Conservation (phyloP, 2,329 filamentous ascomycete genomes). For the Colletotrichum liriopes region DNA sequence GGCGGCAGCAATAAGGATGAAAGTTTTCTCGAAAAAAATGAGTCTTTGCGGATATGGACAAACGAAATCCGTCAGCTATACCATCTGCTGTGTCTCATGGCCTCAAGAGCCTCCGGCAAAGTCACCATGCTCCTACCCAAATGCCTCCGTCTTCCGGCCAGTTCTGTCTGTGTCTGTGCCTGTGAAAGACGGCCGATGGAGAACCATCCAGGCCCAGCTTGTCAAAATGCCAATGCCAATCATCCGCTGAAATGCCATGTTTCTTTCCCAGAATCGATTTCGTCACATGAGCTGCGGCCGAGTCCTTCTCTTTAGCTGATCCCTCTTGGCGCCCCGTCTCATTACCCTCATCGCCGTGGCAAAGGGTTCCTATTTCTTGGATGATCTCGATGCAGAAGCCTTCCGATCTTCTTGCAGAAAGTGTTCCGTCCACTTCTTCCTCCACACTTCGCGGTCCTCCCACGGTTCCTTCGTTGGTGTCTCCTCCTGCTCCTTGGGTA, state of each 20-base stretch:
- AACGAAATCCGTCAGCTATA: conserved; percentile 24
- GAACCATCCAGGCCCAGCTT: conserved; percentile 15
- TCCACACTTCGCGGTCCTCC: conserved; percentile 42
- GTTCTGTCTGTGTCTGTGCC: background rate
- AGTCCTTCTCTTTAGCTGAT: background rate
- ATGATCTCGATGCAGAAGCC: conserved; percentile 28
- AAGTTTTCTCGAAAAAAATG: background rate
- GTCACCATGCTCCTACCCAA: conserved; percentile 19
- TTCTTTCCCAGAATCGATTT: conserved; percentile 9
- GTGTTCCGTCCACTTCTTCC: conserved; percentile 40
- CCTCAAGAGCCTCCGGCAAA: conserved; percentile 4
- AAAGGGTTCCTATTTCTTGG: conserved; percentile 27
- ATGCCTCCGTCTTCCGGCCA: conserved; percentile 9
- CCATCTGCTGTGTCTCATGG: conserved; percentile 17
- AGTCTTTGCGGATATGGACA: conserved; percentile 12
- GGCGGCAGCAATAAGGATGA: background rate
- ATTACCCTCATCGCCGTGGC: background rate
- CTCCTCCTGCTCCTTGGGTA: conserved; percentile 41
- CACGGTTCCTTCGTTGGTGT: conserved; percentile 37
- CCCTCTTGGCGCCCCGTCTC: background rate
- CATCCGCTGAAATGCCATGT: conserved; percentile 21
- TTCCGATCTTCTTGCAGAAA: conserved; percentile 37
- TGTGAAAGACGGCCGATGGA: conserved; percentile 2
- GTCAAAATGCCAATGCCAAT: conserved; percentile 29
- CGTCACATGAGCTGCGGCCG: background rate